Percentiles rank a stretch among this genome's conserved stretches.
Evolutionary conservation across 768 basidiomycete genomes (phyloP).

Genomic region (Trametes cubensis): DNA sequence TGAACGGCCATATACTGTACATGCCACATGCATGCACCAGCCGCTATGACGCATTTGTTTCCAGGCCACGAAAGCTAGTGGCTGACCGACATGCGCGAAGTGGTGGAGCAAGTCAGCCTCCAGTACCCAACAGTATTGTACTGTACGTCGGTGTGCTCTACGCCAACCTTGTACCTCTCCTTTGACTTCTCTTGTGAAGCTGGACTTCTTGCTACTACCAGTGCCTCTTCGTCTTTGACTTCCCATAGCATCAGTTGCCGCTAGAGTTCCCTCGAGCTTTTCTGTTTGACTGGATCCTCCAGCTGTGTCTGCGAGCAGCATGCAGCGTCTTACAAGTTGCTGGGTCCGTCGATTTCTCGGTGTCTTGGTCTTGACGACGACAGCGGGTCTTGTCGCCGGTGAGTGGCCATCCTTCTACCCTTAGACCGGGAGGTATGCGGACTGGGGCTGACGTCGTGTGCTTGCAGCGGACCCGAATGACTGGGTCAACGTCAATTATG

Average conservation of each 20-base stretch:
- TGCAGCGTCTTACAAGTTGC: too few relatives aligned
- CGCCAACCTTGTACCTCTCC: not conserved
- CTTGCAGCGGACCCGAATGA: slow-evolving; percentile 47
- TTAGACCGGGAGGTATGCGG: not conserved
- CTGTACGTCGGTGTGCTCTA: not conserved
- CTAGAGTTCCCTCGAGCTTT: not conserved
- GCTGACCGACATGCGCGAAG: not conserved
- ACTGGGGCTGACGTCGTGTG: not conserved
- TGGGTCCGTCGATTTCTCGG: not conserved
- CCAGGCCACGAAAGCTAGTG: not conserved
- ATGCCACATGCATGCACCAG: too few relatives aligned
- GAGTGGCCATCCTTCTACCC: not conserved
- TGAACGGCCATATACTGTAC: too few relatives aligned
- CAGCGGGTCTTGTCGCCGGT: slow-evolving; percentile 21
- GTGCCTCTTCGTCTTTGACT: too few relatives aligned
- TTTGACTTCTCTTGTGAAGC: slow-evolving; percentile 3
- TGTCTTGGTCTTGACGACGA: slow-evolving; percentile 6
- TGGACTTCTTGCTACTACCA: not conserved
- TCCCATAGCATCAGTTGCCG: not conserved
- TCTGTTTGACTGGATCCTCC: not conserved
- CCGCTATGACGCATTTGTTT: too few relatives aligned
- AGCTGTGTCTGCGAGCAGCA: not conserved
- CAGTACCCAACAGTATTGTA: too few relatives aligned
- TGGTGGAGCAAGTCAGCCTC: not conserved
- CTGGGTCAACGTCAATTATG: slow-evolving; percentile 53